Evolutionary conservation across 2,329 filamentous ascomycete species (phyloP).

Genomic region (Trichoderma oligosporum): DNA sequence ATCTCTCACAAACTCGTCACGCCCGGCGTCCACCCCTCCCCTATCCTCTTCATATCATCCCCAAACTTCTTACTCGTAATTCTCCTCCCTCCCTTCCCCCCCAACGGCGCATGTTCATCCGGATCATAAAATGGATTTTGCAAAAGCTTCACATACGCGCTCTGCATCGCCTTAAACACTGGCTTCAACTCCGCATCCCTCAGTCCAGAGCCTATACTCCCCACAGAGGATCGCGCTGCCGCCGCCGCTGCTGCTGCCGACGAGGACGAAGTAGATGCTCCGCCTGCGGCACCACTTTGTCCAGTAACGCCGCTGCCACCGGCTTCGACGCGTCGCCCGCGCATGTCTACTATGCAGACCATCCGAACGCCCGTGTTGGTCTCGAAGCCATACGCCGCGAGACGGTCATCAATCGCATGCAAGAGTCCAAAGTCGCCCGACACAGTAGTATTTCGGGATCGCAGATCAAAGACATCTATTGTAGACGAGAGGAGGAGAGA

Average conservation of each 20-base stretch:
- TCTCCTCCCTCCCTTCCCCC: conserved; percentile 55
- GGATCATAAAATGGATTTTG: conserved; percentile 95
- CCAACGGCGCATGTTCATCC: conserved; percentile 68
- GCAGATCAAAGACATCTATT: conserved; percentile 89
- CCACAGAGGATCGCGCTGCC: conserved; percentile 30
- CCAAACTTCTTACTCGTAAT: conserved; percentile 81
- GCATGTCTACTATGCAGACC: conserved; percentile 86
- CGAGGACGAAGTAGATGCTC: conserved; percentile 22
- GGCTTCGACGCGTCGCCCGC: conserved; percentile 32
- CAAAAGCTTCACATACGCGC: conserved; percentile 81
- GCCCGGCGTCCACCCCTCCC: conserved; percentile 77
- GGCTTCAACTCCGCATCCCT: conserved; percentile 84
- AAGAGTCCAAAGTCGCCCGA: conserved; percentile 88
- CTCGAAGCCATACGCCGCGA: conserved; percentile 92
- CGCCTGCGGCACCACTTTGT: not conserved
- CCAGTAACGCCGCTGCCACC: conserved; percentile 17
- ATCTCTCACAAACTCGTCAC: conserved; percentile 52
- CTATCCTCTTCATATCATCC: conserved; percentile 79
- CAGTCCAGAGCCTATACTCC: conserved; percentile 58
- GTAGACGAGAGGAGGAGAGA: conserved; percentile 86
- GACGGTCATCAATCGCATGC: conserved; percentile 87
- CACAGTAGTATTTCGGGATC: conserved; percentile 64
- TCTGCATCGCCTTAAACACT: conserved; percentile 87
- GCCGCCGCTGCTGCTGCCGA: conserved; percentile 13
- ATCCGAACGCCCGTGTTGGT: conserved; percentile 94